phyloP scores from a whole-genome alignment of 2,329 filamentous ascomycete species.

The Colletotrichum gloeosporioides region DNA sequence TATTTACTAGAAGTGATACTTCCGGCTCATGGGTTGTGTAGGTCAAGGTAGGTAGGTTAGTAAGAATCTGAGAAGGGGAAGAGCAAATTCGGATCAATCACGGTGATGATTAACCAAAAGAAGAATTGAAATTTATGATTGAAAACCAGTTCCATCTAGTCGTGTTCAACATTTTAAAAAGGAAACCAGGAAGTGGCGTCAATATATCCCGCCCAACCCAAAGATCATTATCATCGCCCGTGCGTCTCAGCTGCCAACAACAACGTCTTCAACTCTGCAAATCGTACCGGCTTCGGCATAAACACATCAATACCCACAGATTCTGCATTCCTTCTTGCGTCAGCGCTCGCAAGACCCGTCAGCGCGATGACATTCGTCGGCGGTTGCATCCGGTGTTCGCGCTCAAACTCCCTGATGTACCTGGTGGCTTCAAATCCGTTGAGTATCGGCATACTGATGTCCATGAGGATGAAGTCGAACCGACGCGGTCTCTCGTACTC shows the following conservation, averaged over 20 bases:
- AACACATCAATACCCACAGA: conserved; percentile 55
- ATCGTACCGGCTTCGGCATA: conserved; percentile 54
- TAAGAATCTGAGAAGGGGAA: rapidly evolving
- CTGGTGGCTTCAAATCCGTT: conserved; percentile 55
- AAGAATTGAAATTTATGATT: background rate
- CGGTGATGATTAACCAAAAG: background rate
- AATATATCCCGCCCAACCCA: background rate
- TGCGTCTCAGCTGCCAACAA: conserved; percentile 15
- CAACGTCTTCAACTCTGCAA: conserved; percentile 46
- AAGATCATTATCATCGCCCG: background rate
- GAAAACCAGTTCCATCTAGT: background rate
- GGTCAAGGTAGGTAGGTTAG: rapidly evolving
- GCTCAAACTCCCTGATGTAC: conserved; percentile 53
- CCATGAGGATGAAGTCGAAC: conserved; percentile 46
- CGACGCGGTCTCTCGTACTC: conserved; percentile 4
- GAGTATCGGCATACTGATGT: conserved; percentile 62
- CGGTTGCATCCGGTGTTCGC: conserved; percentile 40
- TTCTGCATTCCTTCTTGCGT: conserved; percentile 54
- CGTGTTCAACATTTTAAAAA: background rate
- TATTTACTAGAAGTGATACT: too few species aligned
- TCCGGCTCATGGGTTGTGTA: background rate
- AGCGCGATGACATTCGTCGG: conserved; percentile 54
- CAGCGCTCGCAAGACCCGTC: conserved; percentile 55
- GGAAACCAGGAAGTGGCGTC: background rate
- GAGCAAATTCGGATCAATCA: background rate